Conservation (phyloP, 2,329 filamentous ascomycete species). For the Rhexocercosporidium sp. region DNA sequence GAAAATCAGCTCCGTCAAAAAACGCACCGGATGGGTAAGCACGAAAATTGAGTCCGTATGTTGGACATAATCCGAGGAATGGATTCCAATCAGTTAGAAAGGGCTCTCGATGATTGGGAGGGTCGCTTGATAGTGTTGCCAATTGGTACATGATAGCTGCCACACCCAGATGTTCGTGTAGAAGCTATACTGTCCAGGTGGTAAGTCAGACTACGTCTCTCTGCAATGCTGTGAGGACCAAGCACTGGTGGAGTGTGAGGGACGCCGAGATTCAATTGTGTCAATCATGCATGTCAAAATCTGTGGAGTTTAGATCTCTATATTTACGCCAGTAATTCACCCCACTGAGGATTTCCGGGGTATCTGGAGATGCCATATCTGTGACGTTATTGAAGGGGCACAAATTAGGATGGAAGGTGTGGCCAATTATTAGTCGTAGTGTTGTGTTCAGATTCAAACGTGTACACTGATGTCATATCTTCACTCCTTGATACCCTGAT, state of each 20-base stretch:
- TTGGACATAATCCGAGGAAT: not conserved
- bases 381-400: not conserved
- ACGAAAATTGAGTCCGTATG: constrained; percentile 1
- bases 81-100: constrained; percentile 8
- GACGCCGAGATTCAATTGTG: not conserved
- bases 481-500: too few relatives aligned
- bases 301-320: not conserved
- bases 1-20: constrained; percentile 19
- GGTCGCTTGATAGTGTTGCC: not conserved
- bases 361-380: not conserved
- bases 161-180: constrained; percentile 11
- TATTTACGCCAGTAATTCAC: not conserved
- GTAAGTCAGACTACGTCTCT: not conserved
- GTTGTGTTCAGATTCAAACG: too few relatives aligned
- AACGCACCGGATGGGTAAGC: constrained; percentile 9
- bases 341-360: not conserved
- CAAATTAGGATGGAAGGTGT: too few relatives aligned
- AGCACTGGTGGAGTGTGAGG: not conserved
- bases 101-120: not conserved
- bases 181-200: constrained; percentile 13
- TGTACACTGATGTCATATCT: too few relatives aligned
- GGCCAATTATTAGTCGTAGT: too few relatives aligned
- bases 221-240: not conserved
- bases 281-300: not conserved
- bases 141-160: constrained; percentile 19